phyloP scores from a whole-genome alignment of 108 stramenopile species.

The Pseudonitzschia multiseries region DNA sequence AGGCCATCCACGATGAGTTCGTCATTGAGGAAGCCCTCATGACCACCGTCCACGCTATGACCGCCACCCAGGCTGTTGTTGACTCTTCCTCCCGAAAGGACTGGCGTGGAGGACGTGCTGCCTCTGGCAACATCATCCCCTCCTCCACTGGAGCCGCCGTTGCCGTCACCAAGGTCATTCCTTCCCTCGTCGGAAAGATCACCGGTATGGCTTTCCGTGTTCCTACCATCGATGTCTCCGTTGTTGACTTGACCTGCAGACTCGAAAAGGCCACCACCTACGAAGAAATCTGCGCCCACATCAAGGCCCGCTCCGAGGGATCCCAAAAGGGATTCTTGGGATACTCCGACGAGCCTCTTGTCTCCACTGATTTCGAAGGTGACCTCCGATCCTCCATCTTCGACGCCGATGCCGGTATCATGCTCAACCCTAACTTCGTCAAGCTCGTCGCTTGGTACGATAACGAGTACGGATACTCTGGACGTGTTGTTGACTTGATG shows the following conservation, averaged over 20 bases:
- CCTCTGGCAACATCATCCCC: constrained; percentile 99
- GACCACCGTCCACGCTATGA: constrained; percentile 99
- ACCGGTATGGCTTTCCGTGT: constrained; percentile 99
- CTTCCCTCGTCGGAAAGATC: constrained; percentile 95
- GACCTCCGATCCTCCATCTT: constrained; percentile 97
- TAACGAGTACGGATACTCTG: constrained; percentile 96
- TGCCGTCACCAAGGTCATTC: constrained; percentile 99
- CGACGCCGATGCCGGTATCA: constrained; percentile 98
- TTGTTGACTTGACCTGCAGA: constrained; percentile 94
- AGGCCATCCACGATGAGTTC: constrained; percentile 98
- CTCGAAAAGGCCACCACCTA: constrained; percentile 92
- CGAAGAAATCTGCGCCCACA: constrained; percentile 96
- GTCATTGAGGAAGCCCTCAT: constrained; percentile 98
- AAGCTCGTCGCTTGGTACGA: constrained; percentile 99
- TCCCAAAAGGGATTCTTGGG: constrained; percentile 98
- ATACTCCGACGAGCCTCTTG: constrained; percentile 98
- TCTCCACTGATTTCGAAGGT: constrained; percentile 96
- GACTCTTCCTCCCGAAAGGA: constrained; percentile 99
- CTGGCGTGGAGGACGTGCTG: constrained; percentile 99
- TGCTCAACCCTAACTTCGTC: constrained; percentile 93
- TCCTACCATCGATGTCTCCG: constrained; percentile 98
- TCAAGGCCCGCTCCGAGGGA: constrained; percentile 90
- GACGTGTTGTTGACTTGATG: constrained; percentile 95
- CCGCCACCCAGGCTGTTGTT: constrained; percentile 98
- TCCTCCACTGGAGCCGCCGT: constrained; percentile 99